These are phyloP conservation scores for Phytophthora pisi DNA, from an alignment of 352 stramenopile species.

Conservation along the genomic window DNA sequence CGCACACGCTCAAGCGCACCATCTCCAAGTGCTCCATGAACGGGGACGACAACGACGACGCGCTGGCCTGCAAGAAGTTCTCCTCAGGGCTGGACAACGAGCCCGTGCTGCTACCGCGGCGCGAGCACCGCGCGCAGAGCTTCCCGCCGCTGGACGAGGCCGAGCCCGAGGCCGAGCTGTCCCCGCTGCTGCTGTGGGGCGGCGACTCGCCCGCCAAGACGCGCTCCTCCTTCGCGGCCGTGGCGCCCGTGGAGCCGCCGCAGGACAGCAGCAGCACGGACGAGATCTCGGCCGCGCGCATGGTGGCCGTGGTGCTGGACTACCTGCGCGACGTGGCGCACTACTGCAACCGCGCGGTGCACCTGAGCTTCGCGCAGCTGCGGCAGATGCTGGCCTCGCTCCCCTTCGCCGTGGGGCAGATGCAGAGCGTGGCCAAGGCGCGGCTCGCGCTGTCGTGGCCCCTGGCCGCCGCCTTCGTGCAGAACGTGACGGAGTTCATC, in stretches of 20 bases:
- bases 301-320: conserved; percentile 56
- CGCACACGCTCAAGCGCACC: conserved; percentile 65
- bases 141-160: conserved; percentile 19
- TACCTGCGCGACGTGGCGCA: conserved; percentile 70
- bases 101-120: conserved; percentile 51
- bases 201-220: conserved; percentile 12
- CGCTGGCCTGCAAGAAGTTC: conserved; percentile 53
- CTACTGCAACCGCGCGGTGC: conserved; percentile 54
- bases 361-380: conserved; percentile 63
- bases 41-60: conserved; percentile 29
- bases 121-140: conserved; percentile 13
- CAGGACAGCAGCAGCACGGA: conserved; percentile 23
- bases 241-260: conserved; percentile 13
- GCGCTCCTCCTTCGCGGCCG: conserved; percentile 14
- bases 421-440: conserved; percentile 63
- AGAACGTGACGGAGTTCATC: conserved; percentile 73
- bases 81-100: conserved; percentile 39
- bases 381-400: conserved; percentile 64
- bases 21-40: conserved; percentile 82
- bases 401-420: conserved; percentile 67
- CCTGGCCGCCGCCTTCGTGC: conserved; percentile 62
- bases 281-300: conserved; percentile 47
- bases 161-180: conserved; percentile 35
- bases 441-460: conserved; percentile 70
- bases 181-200: conserved; percentile 37